A percentile compares a stretch with the other conserved stretches of the same genome.
phyloP scores from a whole-genome alignment of 768 basidiomycete species.

The Lactarius quietus region DNA sequence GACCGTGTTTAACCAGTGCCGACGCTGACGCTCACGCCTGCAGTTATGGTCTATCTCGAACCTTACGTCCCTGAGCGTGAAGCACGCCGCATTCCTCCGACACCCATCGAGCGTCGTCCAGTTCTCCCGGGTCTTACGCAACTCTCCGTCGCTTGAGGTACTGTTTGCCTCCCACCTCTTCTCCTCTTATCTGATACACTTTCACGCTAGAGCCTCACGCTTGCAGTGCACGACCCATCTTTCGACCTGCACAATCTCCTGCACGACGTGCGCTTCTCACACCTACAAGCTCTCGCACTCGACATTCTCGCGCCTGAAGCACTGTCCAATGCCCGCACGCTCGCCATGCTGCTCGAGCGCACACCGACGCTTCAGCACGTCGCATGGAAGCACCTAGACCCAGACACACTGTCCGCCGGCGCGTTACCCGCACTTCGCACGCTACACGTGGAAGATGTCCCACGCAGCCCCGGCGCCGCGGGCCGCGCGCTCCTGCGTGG shows the following conservation, averaged over 20 bases:
- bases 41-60: constrained; percentile 11
- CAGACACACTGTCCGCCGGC: background rate
- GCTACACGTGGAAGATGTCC: background rate
- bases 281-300: background rate
- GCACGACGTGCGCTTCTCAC: constrained; percentile 4
- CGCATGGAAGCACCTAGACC: background rate
- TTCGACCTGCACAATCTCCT: constrained; percentile 2
- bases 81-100: constrained; percentile 3
- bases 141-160: constrained; percentile 10
- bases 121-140: constrained; percentile 1
- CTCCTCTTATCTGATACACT: background rate
- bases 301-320: background rate
- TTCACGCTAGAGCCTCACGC: constrained; percentile 2
- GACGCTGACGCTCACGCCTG: background rate
- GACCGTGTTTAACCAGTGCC: background rate
- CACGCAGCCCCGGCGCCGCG: background rate
- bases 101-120: constrained; percentile 3
- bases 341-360: constrained; percentile 6
- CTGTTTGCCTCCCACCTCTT: background rate
- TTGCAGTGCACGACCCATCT: constrained; percentile 34
- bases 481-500: background rate
- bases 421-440: constrained; percentile 24
- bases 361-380: background rate
- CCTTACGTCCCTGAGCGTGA: constrained; percentile 9
- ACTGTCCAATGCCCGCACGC: background rate